These are phyloP conservation scores for Diaporthe destruens DNA, from an alignment of 2,329 filamentous ascomycete genomes.

Conservation along the genomic window DNA sequence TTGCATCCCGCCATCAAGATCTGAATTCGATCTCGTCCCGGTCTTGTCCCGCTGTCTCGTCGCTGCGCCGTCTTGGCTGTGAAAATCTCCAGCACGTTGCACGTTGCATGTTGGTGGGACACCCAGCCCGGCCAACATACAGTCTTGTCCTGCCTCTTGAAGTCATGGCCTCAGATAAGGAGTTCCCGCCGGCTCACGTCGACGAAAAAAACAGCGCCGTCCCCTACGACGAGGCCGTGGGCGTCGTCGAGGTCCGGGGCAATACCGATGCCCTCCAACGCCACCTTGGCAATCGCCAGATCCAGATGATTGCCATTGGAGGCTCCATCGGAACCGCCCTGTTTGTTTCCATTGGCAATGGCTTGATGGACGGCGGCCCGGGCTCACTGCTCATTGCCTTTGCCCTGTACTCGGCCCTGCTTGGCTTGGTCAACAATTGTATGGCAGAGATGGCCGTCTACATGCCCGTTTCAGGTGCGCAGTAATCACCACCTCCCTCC, in stretches of 20 bases:
- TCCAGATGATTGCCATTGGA: slow-evolving; percentile 70
- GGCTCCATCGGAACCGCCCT: slow-evolving; percentile 70
- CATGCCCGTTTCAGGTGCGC: slow-evolving; percentile 68
- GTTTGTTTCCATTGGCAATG: slow-evolving; percentile 73
- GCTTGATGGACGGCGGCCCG: slow-evolving; percentile 59
- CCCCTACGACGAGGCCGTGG: slow-evolving; percentile 32
- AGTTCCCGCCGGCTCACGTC: not conserved
- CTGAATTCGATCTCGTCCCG: not conserved
- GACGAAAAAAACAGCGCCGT: slow-evolving; percentile 26
- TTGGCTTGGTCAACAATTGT: slow-evolving; percentile 74
- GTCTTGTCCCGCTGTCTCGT: not conserved
- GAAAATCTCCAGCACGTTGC: not conserved
- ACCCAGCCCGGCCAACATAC: no score
- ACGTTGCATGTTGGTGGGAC: no score
- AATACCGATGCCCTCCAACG: slow-evolving; percentile 54
- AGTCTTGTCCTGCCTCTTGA: no score
- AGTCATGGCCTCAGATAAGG: slow-evolving; percentile 26
- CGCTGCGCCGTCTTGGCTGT: not conserved
- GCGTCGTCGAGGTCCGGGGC: slow-evolving; percentile 32
- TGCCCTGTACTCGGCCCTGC: slow-evolving; percentile 65
- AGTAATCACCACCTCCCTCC: not conserved
- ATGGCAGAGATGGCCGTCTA: slow-evolving; percentile 74
- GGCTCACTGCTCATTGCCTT: slow-evolving; percentile 70
- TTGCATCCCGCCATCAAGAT: not conserved
- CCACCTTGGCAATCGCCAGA: slow-evolving; percentile 66